Conservation (phyloP, 805 yeast genomes). For the Naumovozyma baii region DNA sequence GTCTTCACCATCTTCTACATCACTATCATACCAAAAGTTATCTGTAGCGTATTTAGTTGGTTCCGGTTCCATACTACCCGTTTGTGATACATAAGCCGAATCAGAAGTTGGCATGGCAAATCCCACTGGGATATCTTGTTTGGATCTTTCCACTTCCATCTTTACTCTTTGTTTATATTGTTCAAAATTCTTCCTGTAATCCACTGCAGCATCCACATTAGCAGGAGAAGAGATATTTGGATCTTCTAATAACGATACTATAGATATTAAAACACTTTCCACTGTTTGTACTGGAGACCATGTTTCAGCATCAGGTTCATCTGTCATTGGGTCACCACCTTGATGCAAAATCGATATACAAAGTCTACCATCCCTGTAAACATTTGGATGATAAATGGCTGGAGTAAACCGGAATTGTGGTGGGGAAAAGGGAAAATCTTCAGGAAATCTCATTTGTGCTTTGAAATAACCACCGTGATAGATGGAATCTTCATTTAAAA, state of each 20-base stretch:
- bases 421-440: conserved; percentile 85
- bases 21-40: conserved; percentile 71
- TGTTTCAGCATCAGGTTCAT: conserved; percentile 87
- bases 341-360: conserved; percentile 90
- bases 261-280: conserved; percentile 80
- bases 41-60: conserved; percentile 59
- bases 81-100: conserved; percentile 35
- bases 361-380: conserved; percentile 83
- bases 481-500: conserved; percentile 76
- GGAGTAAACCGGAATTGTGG: conserved; percentile 91
- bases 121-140: conserved; percentile 78
- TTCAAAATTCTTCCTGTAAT: conserved; percentile 73
- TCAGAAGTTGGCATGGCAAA: conserved; percentile 71
- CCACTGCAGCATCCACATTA: conserved; percentile 90
- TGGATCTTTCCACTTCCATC: conserved; percentile 75
- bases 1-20: conserved; percentile 59
- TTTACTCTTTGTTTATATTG: conserved; percentile 66
- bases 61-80: conserved; percentile 25
- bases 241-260: conserved; percentile 83
- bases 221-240: conserved; percentile 93
- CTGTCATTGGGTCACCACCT: conserved; percentile 82
- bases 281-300: conserved; percentile 94
- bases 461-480: conserved; percentile 92
- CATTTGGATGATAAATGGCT: conserved; percentile 90
- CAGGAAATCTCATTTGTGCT: conserved; percentile 89